Evolutionary conservation across 345 rosid genomes (phyloP).

Genomic region (Rhodamnia argentea): DNA sequence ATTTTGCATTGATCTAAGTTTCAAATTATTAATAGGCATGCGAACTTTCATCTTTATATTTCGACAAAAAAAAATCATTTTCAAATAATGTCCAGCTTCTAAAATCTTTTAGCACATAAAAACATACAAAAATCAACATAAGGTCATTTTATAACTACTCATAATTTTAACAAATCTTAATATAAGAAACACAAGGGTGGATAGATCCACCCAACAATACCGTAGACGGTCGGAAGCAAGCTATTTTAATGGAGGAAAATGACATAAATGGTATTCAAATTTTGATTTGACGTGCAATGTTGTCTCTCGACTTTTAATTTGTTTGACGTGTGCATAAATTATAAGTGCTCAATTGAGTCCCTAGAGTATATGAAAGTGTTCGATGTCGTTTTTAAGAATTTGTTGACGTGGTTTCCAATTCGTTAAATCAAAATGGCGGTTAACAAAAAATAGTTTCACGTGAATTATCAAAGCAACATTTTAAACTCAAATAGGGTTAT

Average conservation of each 20-base stretch:
- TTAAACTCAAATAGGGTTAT: neutral
- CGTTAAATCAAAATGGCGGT: too few species aligned
- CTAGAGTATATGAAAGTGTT: neutral
- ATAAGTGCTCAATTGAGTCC: neutral
- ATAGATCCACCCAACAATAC: too few species aligned
- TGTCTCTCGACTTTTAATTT: neutral
- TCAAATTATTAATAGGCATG: neutral
- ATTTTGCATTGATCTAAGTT: neutral
- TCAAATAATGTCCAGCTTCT: neutral
- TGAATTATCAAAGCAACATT: neutral
- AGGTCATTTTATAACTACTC: too few species aligned
- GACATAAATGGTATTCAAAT: too few species aligned
- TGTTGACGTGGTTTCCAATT: too few species aligned
- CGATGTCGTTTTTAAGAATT: too few species aligned
- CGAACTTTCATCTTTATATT: neutral
- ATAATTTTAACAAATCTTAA: too few species aligned
- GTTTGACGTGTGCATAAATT: rapidly evolving
- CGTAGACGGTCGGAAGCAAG: too few species aligned
- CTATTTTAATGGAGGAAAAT: too few species aligned
- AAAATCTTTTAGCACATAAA: neutral
- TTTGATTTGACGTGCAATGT: rapidly evolving
- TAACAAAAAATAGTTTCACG: neutral
- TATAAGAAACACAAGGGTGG: too few species aligned
- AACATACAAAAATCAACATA: too few species aligned
- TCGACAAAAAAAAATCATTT: too few species aligned